A percentile compares a stretch with the other conserved stretches of the same genome.
Conservation (phyloP, 148 eudicot genomes). For the Pharnaceum exiguum region DNA sequence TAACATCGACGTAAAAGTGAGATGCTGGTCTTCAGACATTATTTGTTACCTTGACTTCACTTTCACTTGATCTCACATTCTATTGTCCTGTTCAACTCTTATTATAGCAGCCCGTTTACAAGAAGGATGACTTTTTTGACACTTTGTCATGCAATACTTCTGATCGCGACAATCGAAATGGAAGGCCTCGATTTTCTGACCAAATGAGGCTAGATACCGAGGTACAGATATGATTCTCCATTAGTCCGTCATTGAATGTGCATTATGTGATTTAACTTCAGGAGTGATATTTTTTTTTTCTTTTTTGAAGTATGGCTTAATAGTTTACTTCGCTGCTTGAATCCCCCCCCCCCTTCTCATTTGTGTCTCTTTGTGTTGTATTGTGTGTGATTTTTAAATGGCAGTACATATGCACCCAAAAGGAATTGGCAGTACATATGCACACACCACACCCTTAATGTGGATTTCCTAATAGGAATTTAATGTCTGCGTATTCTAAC, state of each 20-base stretch:
- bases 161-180: slow-evolving; percentile 34
- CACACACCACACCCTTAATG: no score
- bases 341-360: no score
- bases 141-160: slow-evolving; percentile 46
- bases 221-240: slow-evolving; percentile 28
- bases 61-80: background rate
- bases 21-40: background rate
- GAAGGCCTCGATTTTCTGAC: slow-evolving; percentile 50
- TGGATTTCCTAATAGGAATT: no score
- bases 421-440: no score
- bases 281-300: no score
- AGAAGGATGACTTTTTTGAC: slow-evolving; percentile 74
- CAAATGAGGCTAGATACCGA: slow-evolving; percentile 51
- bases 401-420: no score
- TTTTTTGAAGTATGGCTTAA: no score
- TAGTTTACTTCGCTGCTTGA: no score
- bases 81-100: background rate
- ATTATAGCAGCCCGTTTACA: slow-evolving; percentile 48
- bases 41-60: background rate
- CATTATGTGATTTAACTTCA: no score
- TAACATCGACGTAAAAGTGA: slow-evolving; percentile 25
- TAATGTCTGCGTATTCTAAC: no score
- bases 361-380: no score
- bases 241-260: background rate
- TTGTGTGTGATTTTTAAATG: no score